These are phyloP conservation scores for Fusarium fujikuroi DNA, from an alignment of 2,329 filamentous ascomycete genomes.

Conservation along the genomic window DNA sequence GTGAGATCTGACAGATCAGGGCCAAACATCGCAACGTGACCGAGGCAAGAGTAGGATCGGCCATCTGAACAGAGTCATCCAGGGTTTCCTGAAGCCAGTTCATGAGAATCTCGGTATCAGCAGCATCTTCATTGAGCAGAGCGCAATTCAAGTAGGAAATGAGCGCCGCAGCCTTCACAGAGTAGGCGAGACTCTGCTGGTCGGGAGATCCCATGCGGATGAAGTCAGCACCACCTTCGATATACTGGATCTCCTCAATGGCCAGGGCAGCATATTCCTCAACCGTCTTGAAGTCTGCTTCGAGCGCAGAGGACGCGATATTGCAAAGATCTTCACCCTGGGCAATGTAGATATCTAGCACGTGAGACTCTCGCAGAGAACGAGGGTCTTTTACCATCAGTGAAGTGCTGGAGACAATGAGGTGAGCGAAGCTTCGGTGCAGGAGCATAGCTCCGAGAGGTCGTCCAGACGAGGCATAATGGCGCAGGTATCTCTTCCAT, in stretches of 20 bases:
- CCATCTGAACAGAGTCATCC: conserved; percentile 82
- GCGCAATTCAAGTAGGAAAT: conserved; percentile 88
- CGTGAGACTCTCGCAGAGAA: conserved; percentile 68
- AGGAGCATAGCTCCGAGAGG: conserved; percentile 92
- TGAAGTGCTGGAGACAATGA: conserved; percentile 82
- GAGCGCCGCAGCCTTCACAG: conserved; percentile 84
- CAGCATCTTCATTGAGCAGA: conserved; percentile 81
- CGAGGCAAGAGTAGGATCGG: conserved; percentile 78
- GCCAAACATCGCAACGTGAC: conserved; percentile 85
- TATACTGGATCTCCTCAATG: conserved; percentile 82
- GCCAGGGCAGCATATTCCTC: conserved; percentile 77
- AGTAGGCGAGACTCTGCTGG: conserved; percentile 87
- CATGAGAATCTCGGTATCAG: conserved; percentile 82
- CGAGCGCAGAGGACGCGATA: conserved; percentile 48
- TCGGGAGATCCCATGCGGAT: conserved; percentile 81
- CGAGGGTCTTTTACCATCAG: conserved; percentile 73
- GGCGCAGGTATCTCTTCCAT: conserved; percentile 87
- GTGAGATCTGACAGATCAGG: conserved; percentile 79
- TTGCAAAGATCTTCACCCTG: conserved; percentile 60
- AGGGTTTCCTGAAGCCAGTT: conserved; percentile 87
- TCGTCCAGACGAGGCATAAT: conserved; percentile 81
- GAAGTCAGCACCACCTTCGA: conserved; percentile 93
- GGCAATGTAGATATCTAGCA: conserved; percentile 79
- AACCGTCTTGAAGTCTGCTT: conserved; percentile 66
- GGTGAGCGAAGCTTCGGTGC: conserved; percentile 86